A percentile compares a stretch with the other conserved stretches of the same genome.
Conservation (phyloP, 192 early-diverging fungal genomes). For the Coemansia sp. region DNA sequence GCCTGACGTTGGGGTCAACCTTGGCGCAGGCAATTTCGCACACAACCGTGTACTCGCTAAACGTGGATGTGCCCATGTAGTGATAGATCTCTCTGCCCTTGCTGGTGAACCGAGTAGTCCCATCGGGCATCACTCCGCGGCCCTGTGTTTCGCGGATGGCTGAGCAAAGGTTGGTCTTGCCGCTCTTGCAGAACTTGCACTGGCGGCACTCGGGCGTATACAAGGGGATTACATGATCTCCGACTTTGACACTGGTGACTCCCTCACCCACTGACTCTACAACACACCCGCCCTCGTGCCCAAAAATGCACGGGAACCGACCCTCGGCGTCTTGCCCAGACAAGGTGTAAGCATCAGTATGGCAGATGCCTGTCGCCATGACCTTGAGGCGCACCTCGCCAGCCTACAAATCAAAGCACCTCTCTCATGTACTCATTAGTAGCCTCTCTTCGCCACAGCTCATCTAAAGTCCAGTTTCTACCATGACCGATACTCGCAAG, state of each 20-base stretch:
- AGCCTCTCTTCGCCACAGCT: neutral
- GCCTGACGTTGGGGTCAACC: conserved; percentile 69
- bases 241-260: conserved; percentile 82
- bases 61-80: conserved; percentile 96
- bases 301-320: conserved; percentile 88
- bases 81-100: conserved; percentile 86
- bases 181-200: conserved; percentile 97
- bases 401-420: conserved; percentile 35
- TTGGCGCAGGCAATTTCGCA: conserved; percentile 91
- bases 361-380: conserved; percentile 86
- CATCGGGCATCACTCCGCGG: conserved; percentile 93
- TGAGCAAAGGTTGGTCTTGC: conserved; percentile 97
- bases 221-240: conserved; percentile 97
- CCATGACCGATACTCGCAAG: neutral
- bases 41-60: conserved; percentile 93
- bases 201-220: conserved; percentile 86
- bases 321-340: conserved; percentile 84
- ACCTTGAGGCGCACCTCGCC: conserved; percentile 95
- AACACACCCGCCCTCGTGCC: conserved; percentile 93
- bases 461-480: neutral
- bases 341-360: conserved; percentile 96
- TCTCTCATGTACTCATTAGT: neutral
- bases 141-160: conserved; percentile 90
- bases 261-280: conserved; percentile 96
- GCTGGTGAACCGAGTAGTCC: conserved; percentile 87